phyloP scores from a whole-genome alignment of 768 basidiomycete species.

The Gymnopilus junonius region DNA sequence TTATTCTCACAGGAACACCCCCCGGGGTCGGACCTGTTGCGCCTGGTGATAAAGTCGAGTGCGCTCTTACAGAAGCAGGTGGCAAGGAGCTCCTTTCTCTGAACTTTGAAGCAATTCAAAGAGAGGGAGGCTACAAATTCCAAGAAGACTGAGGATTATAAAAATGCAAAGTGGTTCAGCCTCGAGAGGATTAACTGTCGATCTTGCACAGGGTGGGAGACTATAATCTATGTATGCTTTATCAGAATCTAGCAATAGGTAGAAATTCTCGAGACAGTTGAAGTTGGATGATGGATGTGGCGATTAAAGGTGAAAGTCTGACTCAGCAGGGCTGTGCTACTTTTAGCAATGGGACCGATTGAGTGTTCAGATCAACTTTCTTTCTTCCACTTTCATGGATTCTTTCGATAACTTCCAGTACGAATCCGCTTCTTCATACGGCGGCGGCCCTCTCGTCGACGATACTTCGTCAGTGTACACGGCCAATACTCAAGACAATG shows the following conservation, averaged over 20 bases:
- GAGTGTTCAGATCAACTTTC: constrained; percentile 7
- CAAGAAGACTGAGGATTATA: constrained; percentile 7
- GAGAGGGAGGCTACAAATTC: constrained; percentile 58
- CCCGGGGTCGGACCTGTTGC: constrained; percentile 82
- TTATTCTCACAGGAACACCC: constrained; percentile 93
- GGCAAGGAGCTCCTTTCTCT: constrained; percentile 65
- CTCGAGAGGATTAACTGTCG: background rate
- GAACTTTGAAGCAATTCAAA: constrained; percentile 64
- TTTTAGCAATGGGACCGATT: constrained; percentile 8
- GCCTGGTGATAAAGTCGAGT: constrained; percentile 81
- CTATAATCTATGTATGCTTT: background rate
- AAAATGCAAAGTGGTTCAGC: background rate
- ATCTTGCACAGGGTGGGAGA: background rate
- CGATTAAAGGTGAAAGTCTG: constrained; percentile 2
- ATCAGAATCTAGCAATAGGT: background rate
- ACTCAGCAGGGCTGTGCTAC: constrained; percentile 18
- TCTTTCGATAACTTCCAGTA: constrained; percentile 87
- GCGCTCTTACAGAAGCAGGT: constrained; percentile 59
- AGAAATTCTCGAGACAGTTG: background rate
- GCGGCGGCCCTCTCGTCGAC: constrained; percentile 68
- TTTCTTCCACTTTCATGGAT: constrained; percentile 55
- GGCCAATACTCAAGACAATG: constrained; percentile 60
- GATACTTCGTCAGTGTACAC: constrained; percentile 85
- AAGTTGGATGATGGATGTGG: constrained; percentile 3
- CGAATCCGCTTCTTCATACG: constrained; percentile 82